phyloP scores from a whole-genome alignment of 1,139 yeast species.

The Blastobotrys aristatus region DNA sequence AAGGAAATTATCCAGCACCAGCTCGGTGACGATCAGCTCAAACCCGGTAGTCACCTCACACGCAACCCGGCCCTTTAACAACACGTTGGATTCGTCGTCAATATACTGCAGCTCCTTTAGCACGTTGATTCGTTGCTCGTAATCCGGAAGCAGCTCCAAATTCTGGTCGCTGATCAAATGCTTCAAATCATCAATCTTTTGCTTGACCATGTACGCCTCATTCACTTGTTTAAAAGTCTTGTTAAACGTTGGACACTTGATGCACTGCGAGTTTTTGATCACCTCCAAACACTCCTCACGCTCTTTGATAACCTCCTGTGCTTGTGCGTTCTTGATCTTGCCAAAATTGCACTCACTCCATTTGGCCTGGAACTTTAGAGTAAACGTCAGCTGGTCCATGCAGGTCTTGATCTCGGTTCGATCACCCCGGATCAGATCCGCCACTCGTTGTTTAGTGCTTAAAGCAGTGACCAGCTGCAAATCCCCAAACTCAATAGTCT shows the following conservation, averaged over 20 bases:
- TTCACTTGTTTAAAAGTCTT: constrained; percentile 47
- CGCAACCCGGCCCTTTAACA: constrained; percentile 80
- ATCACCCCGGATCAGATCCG: constrained; percentile 44
- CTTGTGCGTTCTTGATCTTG: constrained; percentile 20
- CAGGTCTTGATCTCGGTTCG: constrained; percentile 42
- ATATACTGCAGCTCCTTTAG: constrained; percentile 70
- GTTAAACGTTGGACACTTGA: constrained; percentile 39
- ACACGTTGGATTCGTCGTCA: constrained; percentile 69
- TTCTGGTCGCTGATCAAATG: constrained; percentile 77
- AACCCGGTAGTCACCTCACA: constrained; percentile 88
- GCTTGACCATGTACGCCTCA: constrained; percentile 43
- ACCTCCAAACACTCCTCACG: constrained; percentile 40
- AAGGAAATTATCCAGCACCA: constrained; percentile 82
- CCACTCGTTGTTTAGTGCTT: constrained; percentile 40
- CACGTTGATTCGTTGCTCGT: constrained; percentile 80
- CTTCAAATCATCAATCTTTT: constrained; percentile 53
- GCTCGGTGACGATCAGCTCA: constrained; percentile 84
- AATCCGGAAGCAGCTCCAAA: constrained; percentile 85
- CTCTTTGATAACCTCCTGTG: constrained; percentile 30
- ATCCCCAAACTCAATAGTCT: constrained; percentile 42
- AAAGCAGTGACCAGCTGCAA: constrained; percentile 51
- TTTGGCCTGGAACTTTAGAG: constrained; percentile 42
- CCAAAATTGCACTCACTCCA: constrained; percentile 40
- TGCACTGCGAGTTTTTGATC: constrained; percentile 33
- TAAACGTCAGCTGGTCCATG: constrained; percentile 38